Evolutionary conservation across 2,329 filamentous ascomycete species (phyloP), one percentile per base, ranked within the genome.

Genomic region (Epichloe glyceriae): DNA sequence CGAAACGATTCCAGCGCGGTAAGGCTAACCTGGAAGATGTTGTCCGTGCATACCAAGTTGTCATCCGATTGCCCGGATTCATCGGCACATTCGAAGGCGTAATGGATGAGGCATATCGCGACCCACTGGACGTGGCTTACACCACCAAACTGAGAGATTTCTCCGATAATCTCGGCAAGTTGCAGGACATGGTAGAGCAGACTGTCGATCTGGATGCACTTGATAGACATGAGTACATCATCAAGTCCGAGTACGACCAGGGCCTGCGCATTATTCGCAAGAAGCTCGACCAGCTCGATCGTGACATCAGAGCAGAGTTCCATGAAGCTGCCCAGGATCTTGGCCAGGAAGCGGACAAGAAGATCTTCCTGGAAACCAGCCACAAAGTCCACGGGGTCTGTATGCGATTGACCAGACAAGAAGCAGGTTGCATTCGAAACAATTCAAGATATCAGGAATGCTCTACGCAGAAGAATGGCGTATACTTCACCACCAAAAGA

Each of bases 141-240:
- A 96, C 90, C 0, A 78, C 79, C 26, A 94, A 94, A 64, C 72
- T 98, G 39, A 80, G 79, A 46, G 80, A 86, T 53, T 79, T 88
- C 53, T 86, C 83, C 5, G 82, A 88, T 61, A 87, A 83, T 61
- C 76, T 98, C 47, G 83, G 79, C 26, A 95, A 89, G 63, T 74
- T 98, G 11, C 87, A 91, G 62, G 93, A 98, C 64, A 96, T 98
- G 88, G 93, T 98, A 0, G 93, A 98, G 71, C 95, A 93, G 2
- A 98, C 94, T 0, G 90, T 98, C 14, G 93, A 98, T 62, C 79
- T 98, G 0, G 88, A 95, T 52, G 93, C 93, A 3, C 79, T 98
- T 11, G 91, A 98, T 61, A 89, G 93, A 57, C 93, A 98, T 62
- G 93, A 98, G 64, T 98, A 94, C 69, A 91, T 96, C 60, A 98